Base-by-base conservation (phyloP, 2,329 filamentous ascomycete genomes). In the Claviceps sp. region DNA sequence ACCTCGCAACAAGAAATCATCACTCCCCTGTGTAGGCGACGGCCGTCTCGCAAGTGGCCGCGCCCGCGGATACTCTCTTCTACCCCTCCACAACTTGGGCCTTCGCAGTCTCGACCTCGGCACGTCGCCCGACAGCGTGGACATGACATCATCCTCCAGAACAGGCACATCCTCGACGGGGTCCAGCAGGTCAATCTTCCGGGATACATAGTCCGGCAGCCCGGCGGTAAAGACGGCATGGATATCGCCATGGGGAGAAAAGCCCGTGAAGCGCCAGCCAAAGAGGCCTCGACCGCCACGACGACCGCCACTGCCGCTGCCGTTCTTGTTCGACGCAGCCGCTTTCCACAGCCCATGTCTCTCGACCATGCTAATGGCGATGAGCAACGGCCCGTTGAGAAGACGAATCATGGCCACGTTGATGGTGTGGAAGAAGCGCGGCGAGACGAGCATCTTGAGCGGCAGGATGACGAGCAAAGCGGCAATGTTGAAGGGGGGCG, bases 401-500 rank as follows among this genome's bases (percentile, higher is more conserved):
- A 74, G 65, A 6, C 82, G 75, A 7, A 86, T 78, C 3, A 77
- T 70, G 49, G 77, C 76, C 51, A 87, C 82, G 62, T 88, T 86
- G 63, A 86, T 74, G 58, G 82, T 81, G 68, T 88, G 84, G 59
- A 87, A 87, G 69, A 78, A 78, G 18, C 79, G 73, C 2, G 80
- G 75, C 0, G 78, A 74, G 9, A 84, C 67, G 18, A 81, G 57
- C 58, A 82, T 76, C 59, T 85, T 86, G 26, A 87, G 67, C 0
- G 84, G 84, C 1, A 87, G 72, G 30, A 87, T 70, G 36, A 81
- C 61, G 26, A 79, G 51, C 18, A 87, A 69, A 1, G 84, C 84
- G 16, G 83, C 63, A 34, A 88, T 73, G 58, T 88, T 88, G 65
- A 85, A 83, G 0, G 84, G 84, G 0, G 84, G 83, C 13, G 79